Evolutionary conservation across 2,329 filamentous ascomycete genomes (phyloP).

Genomic region (Endocalyx cinctus): DNA sequence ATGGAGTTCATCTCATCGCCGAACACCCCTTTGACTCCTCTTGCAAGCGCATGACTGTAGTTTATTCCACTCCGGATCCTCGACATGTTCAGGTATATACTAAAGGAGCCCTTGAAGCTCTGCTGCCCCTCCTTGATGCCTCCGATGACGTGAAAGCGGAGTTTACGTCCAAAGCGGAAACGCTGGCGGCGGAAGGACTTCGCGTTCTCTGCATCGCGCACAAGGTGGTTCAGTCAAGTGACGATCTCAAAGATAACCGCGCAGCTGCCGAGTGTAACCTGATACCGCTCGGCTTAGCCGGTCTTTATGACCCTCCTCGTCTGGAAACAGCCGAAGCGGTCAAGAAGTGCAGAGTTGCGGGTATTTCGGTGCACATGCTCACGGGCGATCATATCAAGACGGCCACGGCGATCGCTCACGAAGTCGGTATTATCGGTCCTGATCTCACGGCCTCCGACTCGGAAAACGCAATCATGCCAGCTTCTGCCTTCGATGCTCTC

Average conservation of each 20-base stretch:
- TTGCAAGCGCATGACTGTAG: slow-evolving; percentile 71
- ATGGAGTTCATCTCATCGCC: slow-evolving; percentile 45
- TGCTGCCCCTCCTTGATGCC: slow-evolving; percentile 47
- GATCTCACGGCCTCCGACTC: slow-evolving; percentile 31
- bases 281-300: slow-evolving; percentile 64
- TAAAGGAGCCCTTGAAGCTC: slow-evolving; percentile 56
- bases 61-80: slow-evolving; percentile 43
- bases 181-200: slow-evolving; percentile 58
- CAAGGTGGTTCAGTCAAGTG: slow-evolving; percentile 35
- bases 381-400: slow-evolving; percentile 67
- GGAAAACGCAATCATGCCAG: slow-evolving; percentile 53
- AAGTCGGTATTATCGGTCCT: slow-evolving; percentile 55
- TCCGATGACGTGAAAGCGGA: slow-evolving; percentile 40
- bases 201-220: slow-evolving; percentile 64
- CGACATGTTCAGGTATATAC: slow-evolving; percentile 43
- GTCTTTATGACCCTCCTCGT: slow-evolving; percentile 69
- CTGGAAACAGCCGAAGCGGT: slow-evolving; percentile 61
- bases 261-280: slow-evolving; percentile 52
- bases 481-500: slow-evolving; percentile 58
- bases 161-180: slow-evolving; percentile 47
- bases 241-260: slow-evolving; percentile 41
- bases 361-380: slow-evolving; percentile 65
- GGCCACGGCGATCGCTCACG: slow-evolving; percentile 59
- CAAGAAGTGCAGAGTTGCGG: slow-evolving; percentile 53
- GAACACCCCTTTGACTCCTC: slow-evolving; percentile 72